Percentiles rank a stretch among this genome's conserved stretches.
Evolutionary conservation across 805 yeast species (phyloP).

Genomic region (Millerago galiae): DNA sequence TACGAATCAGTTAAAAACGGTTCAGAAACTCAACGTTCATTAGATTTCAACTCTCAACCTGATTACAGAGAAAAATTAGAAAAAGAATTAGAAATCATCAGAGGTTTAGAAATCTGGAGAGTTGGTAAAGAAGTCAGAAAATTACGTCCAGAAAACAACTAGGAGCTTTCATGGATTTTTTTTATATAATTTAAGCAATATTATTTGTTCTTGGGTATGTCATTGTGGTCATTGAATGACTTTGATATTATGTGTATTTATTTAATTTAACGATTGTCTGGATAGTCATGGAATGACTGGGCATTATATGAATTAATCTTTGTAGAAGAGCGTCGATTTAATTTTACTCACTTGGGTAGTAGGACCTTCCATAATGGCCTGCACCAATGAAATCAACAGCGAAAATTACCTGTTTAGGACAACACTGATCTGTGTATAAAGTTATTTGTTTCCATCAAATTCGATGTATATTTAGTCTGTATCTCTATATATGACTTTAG

Average conservation of each 20-base stretch:
- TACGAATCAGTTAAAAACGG: slow-evolving; percentile 95
- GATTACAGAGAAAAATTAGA: slow-evolving; percentile 97
- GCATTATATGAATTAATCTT: slow-evolving; percentile 4
- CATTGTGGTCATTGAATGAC: slow-evolving; percentile 26
- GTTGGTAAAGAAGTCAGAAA: slow-evolving; percentile 99
- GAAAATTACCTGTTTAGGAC: too few species aligned
- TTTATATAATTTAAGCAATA: slow-evolving; percentile 11
- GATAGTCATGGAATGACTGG: slow-evolving; percentile 22
- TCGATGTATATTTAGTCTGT: too few species aligned
- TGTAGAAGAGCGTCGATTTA: too few species aligned
- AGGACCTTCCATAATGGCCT: too few species aligned
- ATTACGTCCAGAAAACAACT: slow-evolving; percentile 98
- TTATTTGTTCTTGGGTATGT: slow-evolving; percentile 11
- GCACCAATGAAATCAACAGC: too few species aligned
- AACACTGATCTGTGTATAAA: too few species aligned
- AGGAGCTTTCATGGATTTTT: slow-evolving; percentile 24
- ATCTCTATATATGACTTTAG: too few species aligned
- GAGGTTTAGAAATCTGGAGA: slow-evolving; percentile 98
- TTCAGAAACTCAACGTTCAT: slow-evolving; percentile 94
- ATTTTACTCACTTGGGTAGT: too few species aligned
- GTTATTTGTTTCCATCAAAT: too few species aligned
- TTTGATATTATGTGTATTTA: slow-evolving; percentile 15
- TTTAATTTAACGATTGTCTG: slow-evolving; percentile 11
- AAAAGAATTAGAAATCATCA: slow-evolving; percentile 85
- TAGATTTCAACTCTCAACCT: slow-evolving; percentile 96